Evolutionary conservation across 345 rosid species (phyloP), one percentile per base, ranked within the genome.

Genomic region (Microcos paniculata): DNA sequence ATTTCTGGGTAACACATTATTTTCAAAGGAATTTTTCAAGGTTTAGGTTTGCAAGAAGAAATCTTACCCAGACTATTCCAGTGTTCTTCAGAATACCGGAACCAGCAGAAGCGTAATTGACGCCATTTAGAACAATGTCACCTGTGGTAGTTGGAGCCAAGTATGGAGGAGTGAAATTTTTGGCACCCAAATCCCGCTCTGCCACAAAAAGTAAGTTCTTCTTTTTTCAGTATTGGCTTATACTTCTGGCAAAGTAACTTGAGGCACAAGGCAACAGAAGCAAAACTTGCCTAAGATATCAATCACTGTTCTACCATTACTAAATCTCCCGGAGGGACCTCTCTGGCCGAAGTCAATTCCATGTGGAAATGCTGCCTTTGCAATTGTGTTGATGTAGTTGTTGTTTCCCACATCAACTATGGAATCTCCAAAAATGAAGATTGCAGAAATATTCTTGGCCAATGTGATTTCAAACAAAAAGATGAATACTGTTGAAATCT

Each of bases 341-440:
- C 26, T 42, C 18, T 33, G 3, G 30, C 59, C 66, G 15, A 74
- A 79, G 53, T 74, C 78, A 40, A 73, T 69, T 68, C 78, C 81
- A 40, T 59, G 68, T 2, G 81, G 80, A 42, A 38, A 15, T 0
- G 14, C 6, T 7, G 74, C 56, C 61, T 6, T 49, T 23, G 86
- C 78, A 42, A 42, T 51, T 11, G 87, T 86, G 11, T 71, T 40
- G 82, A 86, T 83, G 82, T 85, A 83, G n/a, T 86, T 84, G 72
- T 86, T 88, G 87, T 88, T 86, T 56, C 90, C 90, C 3, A 75
- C 71, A 73, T 88, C 90, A 1, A 85, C 90, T 0, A 79, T 69
- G 72, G 92, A 88, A 81, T 86, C 90, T 9, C 92, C 92, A 23
- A 88, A 88, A 63, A 86, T 75, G 80, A 88, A 88, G 45, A 86